Conservation (phyloP, 163 green algal species). For the Volvox carteri region DNA sequence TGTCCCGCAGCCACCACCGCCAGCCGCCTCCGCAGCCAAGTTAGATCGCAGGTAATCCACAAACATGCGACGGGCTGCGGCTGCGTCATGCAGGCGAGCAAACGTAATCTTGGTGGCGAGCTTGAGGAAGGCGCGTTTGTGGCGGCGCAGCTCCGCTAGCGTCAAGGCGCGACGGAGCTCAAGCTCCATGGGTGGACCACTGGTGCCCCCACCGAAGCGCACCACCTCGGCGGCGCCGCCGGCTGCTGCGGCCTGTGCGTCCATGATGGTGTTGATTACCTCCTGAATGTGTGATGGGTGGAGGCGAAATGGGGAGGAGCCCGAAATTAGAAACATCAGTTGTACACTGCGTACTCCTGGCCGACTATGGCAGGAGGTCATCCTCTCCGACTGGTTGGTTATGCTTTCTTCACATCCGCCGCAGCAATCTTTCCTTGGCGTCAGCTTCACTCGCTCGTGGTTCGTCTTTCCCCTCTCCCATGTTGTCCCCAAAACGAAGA, state of each 20-base stretch:
- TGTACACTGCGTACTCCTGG: too few species aligned
- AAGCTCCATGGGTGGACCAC: slow-evolving; percentile 60
- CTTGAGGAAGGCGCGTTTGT: slow-evolving; percentile 92
- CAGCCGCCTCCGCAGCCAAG: slow-evolving; percentile 10
- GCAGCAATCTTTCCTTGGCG: too few species aligned
- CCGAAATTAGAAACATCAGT: too few species aligned
- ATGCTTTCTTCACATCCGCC: too few species aligned
- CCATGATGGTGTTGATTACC: slow-evolving; percentile 72
- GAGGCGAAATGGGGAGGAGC: too few species aligned
- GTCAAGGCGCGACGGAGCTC: slow-evolving; percentile 25
- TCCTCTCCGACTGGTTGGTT: too few species aligned
- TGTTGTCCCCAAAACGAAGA: too few species aligned
- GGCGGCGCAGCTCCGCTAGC: slow-evolving; percentile 82
- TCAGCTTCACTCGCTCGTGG: too few species aligned
- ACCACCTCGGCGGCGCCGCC: slow-evolving; percentile 64
- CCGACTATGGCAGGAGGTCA: too few species aligned
- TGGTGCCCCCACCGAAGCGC: slow-evolving; percentile 5
- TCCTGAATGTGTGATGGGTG: slow-evolving; percentile 64
- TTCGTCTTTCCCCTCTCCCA: too few species aligned
- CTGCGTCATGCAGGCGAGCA: slow-evolving; percentile 69
- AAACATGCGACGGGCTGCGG: slow-evolving; percentile 83
- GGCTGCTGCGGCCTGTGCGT: slow-evolving; percentile 67
- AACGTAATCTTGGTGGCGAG: slow-evolving; percentile 85
- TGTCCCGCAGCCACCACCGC: not conserved
- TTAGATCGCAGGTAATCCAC: slow-evolving; percentile 78